phyloP scores from a whole-genome alignment of 306 rosid species.

The Castanea mollissima region DNA sequence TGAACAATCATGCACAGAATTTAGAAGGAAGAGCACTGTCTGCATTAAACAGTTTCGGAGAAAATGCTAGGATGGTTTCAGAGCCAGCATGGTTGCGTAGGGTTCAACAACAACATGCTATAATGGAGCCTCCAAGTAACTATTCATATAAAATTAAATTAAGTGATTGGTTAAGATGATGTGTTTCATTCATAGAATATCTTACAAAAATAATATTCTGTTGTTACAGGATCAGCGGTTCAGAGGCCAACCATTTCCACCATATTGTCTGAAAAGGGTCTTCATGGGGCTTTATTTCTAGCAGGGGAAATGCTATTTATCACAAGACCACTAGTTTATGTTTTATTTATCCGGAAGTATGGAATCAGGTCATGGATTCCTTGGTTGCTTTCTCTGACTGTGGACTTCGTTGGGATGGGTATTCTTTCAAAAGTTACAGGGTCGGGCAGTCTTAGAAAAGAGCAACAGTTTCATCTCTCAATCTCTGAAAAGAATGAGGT shows the following conservation, averaged over 20 bases:
- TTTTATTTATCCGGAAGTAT: slow-evolving; percentile 66
- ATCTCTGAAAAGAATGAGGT: slow-evolving; percentile 82
- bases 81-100: slow-evolving; percentile 55
- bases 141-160: background rate
- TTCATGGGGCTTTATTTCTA: slow-evolving; percentile 61
- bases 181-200: slow-evolving; percentile 3
- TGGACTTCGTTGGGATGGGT: slow-evolving; percentile 59
- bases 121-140: slow-evolving; percentile 57
- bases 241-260: slow-evolving; percentile 56
- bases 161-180: slow-evolving; percentile 1
- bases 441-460: slow-evolving; percentile 31
- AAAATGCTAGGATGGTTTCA: slow-evolving; percentile 61
- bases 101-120: slow-evolving; percentile 65
- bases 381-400: slow-evolving; percentile 76
- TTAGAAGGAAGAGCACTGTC: slow-evolving; percentile 83
- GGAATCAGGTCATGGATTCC: slow-evolving; percentile 89
- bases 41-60: slow-evolving; percentile 78
- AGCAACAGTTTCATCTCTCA: slow-evolving; percentile 50
- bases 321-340: slow-evolving; percentile 80
- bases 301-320: slow-evolving; percentile 76
- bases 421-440: slow-evolving; percentile 59
- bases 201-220: slow-evolving; percentile 34
- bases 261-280: slow-evolving; percentile 64
- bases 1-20: slow-evolving; percentile 42
- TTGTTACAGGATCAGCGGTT: slow-evolving; percentile 46